phyloP scores from a whole-genome alignment of 257 asterid species.

The Petunia secreta region DNA sequence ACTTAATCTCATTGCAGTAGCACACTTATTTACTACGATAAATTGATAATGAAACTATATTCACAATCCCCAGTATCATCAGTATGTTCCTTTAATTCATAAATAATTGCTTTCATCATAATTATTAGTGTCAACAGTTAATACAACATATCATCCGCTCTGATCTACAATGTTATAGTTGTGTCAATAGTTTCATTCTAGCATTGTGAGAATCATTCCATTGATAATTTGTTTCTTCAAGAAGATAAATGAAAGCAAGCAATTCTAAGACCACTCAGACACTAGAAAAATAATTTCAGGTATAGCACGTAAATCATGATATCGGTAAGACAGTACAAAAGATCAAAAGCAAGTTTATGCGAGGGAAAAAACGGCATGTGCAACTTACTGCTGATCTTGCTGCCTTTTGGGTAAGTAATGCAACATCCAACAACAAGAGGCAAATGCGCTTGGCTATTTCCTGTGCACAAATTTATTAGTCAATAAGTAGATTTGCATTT shows the following conservation, averaged over 20 bases:
- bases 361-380: background rate
- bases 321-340: constrained; percentile 7
- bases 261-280: too few relatives aligned
- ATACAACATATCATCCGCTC: too few relatives aligned
- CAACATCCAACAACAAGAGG: constrained; percentile 89
- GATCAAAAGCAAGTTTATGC: background rate
- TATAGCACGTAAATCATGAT: background rate
- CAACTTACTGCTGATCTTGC: constrained; percentile 77
- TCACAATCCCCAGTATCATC: constrained; percentile 6
- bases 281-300: background rate
- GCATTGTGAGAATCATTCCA: too few relatives aligned
- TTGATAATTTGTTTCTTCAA: too few relatives aligned
- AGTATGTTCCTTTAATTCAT: background rate
- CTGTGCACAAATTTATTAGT: constrained; percentile 43
- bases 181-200: too few relatives aligned
- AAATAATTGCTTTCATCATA: background rate
- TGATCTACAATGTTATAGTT: too few relatives aligned
- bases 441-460: constrained; percentile 82
- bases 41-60: background rate
- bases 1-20: background rate
- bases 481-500: background rate
- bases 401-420: constrained; percentile 66
- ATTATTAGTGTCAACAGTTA: background rate
- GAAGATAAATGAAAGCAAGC: too few relatives aligned
- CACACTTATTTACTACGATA: background rate